Base-by-base conservation (phyloP, 2,329 filamentous ascomycete genomes). In the Cladorrhinum sp. region DNA sequence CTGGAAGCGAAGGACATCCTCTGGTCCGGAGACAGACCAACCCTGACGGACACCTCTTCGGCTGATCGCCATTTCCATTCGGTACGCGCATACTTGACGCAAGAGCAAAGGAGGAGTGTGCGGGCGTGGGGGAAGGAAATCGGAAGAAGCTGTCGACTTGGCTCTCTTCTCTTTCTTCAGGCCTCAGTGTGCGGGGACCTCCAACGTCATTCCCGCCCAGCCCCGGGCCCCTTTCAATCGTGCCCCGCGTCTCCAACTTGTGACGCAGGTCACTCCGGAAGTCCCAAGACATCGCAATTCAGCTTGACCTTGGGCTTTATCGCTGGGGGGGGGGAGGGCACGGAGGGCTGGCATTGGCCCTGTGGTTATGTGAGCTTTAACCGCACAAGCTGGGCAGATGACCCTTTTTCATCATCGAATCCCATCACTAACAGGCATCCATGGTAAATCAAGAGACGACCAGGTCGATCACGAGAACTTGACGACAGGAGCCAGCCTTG, bases 1-100 rank as follows among this genome's bases (percentile, higher is more conserved):
- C n/a, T 46, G 42, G 42, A 46, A 46, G 42, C 61, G 65, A 60
- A 64, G 30, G 36, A 61, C 66, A 68, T 69, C 67, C 67, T 66
- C 67, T 69, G 62, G 67, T 65, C 67, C 67, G 67, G 65, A 62
- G 58, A 49, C 36, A 55, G 26, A 53, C 57, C 57, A 60, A 57
- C 28, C 59, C 23, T 26, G 51, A 53, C 46, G 42, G 39, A 33
- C 39, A 18, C 42, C 14, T 55, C 26, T 23, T 39, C 54, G 39
- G 54, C 42, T 24, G 54, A 57, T 57, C 54, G 54, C 39, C 21
- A 33, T 23, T 33, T 55, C 26, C 8, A 24, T 51, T 23, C 7
- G 20, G 8, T 26, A 23, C 21, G 49, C 3, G 21, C 23, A 54
- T n/a, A 12, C 21, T 42, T 26, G n/a, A 2, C 23, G 28, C 50